Conservation (phyloP, 2,329 filamentous ascomycete genomes). For the Fusarium goolgardi region DNA sequence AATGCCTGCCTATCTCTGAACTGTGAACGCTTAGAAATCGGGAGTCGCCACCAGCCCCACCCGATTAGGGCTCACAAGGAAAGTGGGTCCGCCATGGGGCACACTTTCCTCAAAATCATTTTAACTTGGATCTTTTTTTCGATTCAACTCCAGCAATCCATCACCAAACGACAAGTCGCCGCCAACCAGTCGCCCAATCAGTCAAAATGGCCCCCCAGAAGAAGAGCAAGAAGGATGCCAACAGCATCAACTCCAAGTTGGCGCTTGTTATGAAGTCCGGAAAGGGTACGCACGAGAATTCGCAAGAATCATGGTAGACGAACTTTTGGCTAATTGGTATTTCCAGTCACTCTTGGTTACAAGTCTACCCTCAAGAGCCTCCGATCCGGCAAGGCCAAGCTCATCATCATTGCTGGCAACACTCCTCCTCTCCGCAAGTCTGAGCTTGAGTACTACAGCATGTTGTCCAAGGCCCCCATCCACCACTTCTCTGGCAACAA, state of each 20-base stretch:
- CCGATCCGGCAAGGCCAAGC: constrained; percentile 97
- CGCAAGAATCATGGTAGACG: background rate
- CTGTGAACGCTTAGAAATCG: constrained; percentile 33
- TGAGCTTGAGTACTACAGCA: constrained; percentile 95
- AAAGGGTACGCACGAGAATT: constrained; percentile 72
- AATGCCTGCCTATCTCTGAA: constrained; percentile 41
- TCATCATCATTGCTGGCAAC: constrained; percentile 94
- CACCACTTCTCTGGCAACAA: constrained; percentile 99
- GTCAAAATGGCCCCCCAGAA: constrained; percentile 75
- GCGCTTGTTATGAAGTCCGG: constrained; percentile 73
- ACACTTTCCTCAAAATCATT: constrained; percentile 44
- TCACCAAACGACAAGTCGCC: constrained; percentile 50
- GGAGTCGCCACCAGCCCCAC: constrained; percentile 39
- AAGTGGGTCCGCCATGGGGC: background rate
- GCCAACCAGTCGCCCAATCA: constrained; percentile 52
- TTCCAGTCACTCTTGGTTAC: constrained; percentile 56
- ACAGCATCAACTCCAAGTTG: constrained; percentile 72
- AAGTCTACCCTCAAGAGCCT: constrained; percentile 79
- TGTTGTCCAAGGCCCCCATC: constrained; percentile 92
- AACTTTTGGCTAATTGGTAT: constrained; percentile 29
- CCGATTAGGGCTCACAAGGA: constrained; percentile 1
- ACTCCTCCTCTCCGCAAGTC: constrained; percentile 97
- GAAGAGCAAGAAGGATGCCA: constrained; percentile 88
- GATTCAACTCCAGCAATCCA: constrained; percentile 46
- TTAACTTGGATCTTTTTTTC: constrained; percentile 38